These are phyloP conservation scores for Blastobotrys malaysiensis DNA, from an alignment of 1,139 yeast genomes.

Conservation along the genomic window DNA sequence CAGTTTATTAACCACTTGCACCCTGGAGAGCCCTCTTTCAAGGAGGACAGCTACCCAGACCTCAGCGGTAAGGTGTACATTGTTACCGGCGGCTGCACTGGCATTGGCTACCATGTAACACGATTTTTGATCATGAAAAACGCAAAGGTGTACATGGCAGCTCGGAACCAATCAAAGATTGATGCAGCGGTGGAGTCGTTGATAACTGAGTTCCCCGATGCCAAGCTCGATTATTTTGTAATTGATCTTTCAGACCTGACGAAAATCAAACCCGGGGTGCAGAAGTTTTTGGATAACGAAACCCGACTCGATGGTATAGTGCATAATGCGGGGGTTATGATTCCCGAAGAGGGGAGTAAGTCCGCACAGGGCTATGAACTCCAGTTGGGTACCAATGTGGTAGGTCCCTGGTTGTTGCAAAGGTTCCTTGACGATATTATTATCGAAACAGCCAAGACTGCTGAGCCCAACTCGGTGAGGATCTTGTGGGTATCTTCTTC, in stretches of 20 bases:
- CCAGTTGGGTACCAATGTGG: slow-evolving; percentile 47
- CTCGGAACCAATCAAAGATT: slow-evolving; percentile 38
- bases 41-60: slow-evolving; percentile 41
- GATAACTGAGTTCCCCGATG: slow-evolving; percentile 24
- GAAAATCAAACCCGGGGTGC: slow-evolving; percentile 41
- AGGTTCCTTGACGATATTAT: slow-evolving; percentile 43
- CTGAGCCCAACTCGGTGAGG: slow-evolving; percentile 25
- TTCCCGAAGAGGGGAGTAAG: slow-evolving; percentile 24
- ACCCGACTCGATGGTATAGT: slow-evolving; percentile 28
- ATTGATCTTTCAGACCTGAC: slow-evolving; percentile 44
- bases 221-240: slow-evolving; percentile 22
- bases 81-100: slow-evolving; percentile 33
- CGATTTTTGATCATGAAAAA: slow-evolving; percentile 19
- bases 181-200: slow-evolving; percentile 35
- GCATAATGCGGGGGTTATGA: slow-evolving; percentile 19
- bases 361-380: slow-evolving; percentile 47
- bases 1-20: slow-evolving; percentile 8
- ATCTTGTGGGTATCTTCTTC: slow-evolving; percentile 43
- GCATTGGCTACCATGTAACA: slow-evolving; percentile 28
- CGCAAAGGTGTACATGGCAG: slow-evolving; percentile 38
- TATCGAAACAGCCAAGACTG: slow-evolving; percentile 30
- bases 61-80: slow-evolving; percentile 35
- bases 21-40: slow-evolving; percentile 28
- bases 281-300: slow-evolving; percentile 29
- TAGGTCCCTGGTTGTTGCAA: slow-evolving; percentile 49